A percentile compares a stretch with the other conserved stretches of the same genome.
Conservation (phyloP, 106 monocot species). For the Triglochin maritima region DNA sequence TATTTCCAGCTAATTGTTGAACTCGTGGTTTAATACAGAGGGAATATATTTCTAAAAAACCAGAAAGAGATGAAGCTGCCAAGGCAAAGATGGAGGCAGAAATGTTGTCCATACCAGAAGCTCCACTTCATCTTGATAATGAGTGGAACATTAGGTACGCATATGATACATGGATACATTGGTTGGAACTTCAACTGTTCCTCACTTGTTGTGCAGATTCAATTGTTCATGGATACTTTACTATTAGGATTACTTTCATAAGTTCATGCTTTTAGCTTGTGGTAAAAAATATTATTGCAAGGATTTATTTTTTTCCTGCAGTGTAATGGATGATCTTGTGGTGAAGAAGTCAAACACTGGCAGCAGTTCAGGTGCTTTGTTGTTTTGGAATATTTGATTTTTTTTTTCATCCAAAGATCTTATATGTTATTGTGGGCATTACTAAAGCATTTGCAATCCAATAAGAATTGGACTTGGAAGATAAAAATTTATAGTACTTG, state of each 20-base stretch:
- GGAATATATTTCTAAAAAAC: conserved; percentile 67
- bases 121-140: conserved; percentile 75
- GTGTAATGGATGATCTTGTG: conserved; percentile 62
- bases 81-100: conserved; percentile 77
- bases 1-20: not conserved
- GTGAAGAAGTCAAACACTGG: conserved; percentile 7
- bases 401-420: not conserved
- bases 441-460: not conserved
- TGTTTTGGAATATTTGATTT: not conserved
- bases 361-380: conserved; percentile 28
- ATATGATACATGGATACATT: not conserved
- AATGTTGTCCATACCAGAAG: conserved; percentile 25
- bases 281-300: not conserved
- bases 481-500: not conserved
- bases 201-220: not conserved
- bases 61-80: conserved; percentile 75
- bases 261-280: not conserved
- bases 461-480: not conserved
- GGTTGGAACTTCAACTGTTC: not conserved
- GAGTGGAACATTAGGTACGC: conserved; percentile 93
- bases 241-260: not conserved
- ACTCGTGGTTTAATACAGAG: conserved; percentile 27
- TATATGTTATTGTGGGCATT: not conserved
- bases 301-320: conserved; percentile 18
- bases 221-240: not conserved